These are phyloP conservation scores for Didymella lethalis DNA, from an alignment of 2,329 filamentous ascomycete genomes.

Conservation along the genomic window DNA sequence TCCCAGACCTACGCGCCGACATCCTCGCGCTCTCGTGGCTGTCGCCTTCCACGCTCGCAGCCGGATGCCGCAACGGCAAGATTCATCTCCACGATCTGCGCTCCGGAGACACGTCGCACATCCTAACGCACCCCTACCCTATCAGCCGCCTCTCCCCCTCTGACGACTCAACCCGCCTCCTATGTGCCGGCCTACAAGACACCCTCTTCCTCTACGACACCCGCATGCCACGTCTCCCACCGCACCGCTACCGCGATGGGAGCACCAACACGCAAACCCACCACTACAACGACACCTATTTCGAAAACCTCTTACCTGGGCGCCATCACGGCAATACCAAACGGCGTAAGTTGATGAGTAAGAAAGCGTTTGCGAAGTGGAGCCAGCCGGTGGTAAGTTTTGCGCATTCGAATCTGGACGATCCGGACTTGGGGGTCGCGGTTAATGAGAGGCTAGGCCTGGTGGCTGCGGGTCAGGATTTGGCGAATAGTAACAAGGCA, in stretches of 20 bases:
- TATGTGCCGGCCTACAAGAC: conserved; percentile 40
- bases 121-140: conserved; percentile 39
- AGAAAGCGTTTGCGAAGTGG: conserved; percentile 20
- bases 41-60: conserved; percentile 37
- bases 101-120: conserved; percentile 30
- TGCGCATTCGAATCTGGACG: conserved; percentile 37
- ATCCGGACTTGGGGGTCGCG: conserved; percentile 40
- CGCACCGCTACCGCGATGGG: background rate
- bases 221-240: conserved; percentile 27
- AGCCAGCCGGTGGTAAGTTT: conserved; percentile 43
- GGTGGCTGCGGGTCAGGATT: conserved; percentile 44
- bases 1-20: conserved; percentile 33
- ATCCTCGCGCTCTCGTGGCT: conserved; percentile 49
- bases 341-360: conserved; percentile 26
- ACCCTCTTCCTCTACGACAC: conserved; percentile 45
- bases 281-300: conserved; percentile 30
- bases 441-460: conserved; percentile 42
- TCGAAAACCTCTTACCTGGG: conserved; percentile 22
- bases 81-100: conserved; percentile 48
- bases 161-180: conserved; percentile 37
- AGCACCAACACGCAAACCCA: background rate
- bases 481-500: conserved; percentile 18
- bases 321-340: conserved; percentile 8
- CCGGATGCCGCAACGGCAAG: conserved; percentile 44
- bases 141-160: conserved; percentile 35